Base-by-base conservation (phyloP, 192 early-diverging fungal species). In the Coemansia sp. region DNA sequence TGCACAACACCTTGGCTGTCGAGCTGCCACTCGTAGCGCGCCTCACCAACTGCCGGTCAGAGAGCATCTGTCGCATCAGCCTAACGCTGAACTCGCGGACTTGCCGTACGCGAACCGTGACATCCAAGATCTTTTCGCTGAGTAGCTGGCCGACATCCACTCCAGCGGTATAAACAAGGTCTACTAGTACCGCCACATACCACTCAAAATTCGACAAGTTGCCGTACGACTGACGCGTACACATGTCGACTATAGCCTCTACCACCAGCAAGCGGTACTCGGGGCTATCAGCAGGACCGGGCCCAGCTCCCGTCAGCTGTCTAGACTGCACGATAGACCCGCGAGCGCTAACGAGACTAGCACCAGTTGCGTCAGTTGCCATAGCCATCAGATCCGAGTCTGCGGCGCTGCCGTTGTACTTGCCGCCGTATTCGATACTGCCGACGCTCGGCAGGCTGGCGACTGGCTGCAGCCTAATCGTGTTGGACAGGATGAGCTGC, bases 191-290 rank as follows among this genome's bases (percentile, higher is more conserved):
- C 2, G 86, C 83, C 35, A 98, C 85, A 66, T 97, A 97, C 97
- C 97, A 99, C 71, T 97, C 94, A 84, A 98, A 98, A 70, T 95
- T 91, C 16, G 86, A 81, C 33, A 97, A 84, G 66, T 94, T 87
- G 18, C 83, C 85, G 63, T 96, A 99, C 7, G 89, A 89, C 74
- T 94, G 87, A 48, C 87, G 87, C 9, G 89, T 87, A 73, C 95
- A 96, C 65, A 97, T 90, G 53, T 72, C 73, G 1, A 98, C 59
- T 36, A 98, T 93, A 2, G 89, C 87, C 56, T 87, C 79, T 41
- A 95, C 90, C n/a, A 93, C 93, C 62, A 91, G 85, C 10, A 82
- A 74, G 21, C 93, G 88, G 76, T 98, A 95, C 25, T 82, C 83
- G 5, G 91, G 83, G 56, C 48, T 77, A 37, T 82, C 75, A 1